A percentile compares a stretch with the other conserved stretches of the same genome.
Conservation (phyloP, 306 rosid genomes). For the Oemleria cerasiformis region DNA sequence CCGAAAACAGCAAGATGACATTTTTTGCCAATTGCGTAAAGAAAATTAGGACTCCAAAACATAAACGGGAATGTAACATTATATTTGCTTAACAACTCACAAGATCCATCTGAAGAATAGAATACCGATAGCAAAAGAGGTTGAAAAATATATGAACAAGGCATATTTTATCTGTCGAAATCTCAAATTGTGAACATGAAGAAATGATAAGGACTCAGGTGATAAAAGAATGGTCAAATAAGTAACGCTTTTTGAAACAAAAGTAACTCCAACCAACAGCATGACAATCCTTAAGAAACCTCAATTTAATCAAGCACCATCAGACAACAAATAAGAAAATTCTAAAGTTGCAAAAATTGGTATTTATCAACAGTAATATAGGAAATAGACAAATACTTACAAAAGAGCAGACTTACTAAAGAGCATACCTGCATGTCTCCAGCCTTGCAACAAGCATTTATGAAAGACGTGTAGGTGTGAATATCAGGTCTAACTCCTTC, state of each 20-base stretch:
- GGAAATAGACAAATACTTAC: not conserved
- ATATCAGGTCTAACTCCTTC: constrained; percentile 86
- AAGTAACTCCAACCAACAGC: not conserved
- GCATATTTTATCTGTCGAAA: not conserved
- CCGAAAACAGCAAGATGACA: not conserved
- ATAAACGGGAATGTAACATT: too few relatives aligned
- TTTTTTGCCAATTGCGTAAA: not conserved
- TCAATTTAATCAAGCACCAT: not conserved
- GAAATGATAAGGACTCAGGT: not conserved
- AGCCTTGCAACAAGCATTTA: constrained; percentile 91
- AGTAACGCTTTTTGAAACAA: not conserved
- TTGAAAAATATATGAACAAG: not conserved
- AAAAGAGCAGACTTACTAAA: not conserved
- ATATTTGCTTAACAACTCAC: not conserved
- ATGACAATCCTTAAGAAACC: not conserved
- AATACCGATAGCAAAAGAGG: not conserved
- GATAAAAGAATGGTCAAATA: not conserved
- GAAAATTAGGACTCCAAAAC: too few relatives aligned
- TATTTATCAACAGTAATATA: not conserved
- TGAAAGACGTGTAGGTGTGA: constrained; percentile 88
- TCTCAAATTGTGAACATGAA: not conserved
- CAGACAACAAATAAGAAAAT: not conserved
- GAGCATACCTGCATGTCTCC: constrained; percentile 85
- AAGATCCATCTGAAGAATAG: not conserved
- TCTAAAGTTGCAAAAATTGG: not conserved